phyloP scores from a whole-genome alignment of 2,329 filamentous ascomycete species.

The Neofusicoccum parvum region DNA sequence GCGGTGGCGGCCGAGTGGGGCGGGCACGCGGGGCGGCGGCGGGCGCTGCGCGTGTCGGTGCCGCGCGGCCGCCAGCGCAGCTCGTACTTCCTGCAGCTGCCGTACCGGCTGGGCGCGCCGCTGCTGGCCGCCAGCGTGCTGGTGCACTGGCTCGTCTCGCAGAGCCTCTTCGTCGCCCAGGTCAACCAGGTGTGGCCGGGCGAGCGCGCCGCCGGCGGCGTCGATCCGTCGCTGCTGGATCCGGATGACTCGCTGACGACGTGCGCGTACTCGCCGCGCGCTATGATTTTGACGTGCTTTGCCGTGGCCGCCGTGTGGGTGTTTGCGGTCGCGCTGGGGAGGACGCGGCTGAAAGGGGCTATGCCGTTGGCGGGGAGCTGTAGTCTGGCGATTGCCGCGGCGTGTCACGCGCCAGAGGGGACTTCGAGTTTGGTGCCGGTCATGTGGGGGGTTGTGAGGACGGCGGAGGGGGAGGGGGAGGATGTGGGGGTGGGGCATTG shows the following conservation, averaged over 20 bases:
- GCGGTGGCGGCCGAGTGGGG: conserved; percentile 52
- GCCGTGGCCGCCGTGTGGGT: neutral
- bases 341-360: conserved; percentile 71
- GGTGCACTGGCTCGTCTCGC: conserved; percentile 50
- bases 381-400: conserved; percentile 42
- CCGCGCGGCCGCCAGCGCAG: conserved; percentile 39
- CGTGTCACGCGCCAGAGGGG: conserved; percentile 27
- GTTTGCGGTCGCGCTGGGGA: conserved; percentile 54
- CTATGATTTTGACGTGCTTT: conserved; percentile 22
- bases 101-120: conserved; percentile 41
- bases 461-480: neutral
- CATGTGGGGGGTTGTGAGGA: neutral
- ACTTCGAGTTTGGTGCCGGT: neutral
- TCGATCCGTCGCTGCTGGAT: neutral
- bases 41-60: conserved; percentile 41
- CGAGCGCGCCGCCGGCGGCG: conserved; percentile 13
- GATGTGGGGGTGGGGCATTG: neutral
- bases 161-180: conserved; percentile 45
- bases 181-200: conserved; percentile 22
- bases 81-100: conserved; percentile 46
- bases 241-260: neutral
- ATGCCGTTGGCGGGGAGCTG: conserved; percentile 80
- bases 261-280: conserved; percentile 24
- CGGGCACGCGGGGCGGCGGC: conserved; percentile 32
- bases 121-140: conserved; percentile 34